These are phyloP conservation scores for Pseudopyricularia cyperi DNA, from an alignment of 2,329 filamentous ascomycete genomes.

Conservation along the genomic window DNA sequence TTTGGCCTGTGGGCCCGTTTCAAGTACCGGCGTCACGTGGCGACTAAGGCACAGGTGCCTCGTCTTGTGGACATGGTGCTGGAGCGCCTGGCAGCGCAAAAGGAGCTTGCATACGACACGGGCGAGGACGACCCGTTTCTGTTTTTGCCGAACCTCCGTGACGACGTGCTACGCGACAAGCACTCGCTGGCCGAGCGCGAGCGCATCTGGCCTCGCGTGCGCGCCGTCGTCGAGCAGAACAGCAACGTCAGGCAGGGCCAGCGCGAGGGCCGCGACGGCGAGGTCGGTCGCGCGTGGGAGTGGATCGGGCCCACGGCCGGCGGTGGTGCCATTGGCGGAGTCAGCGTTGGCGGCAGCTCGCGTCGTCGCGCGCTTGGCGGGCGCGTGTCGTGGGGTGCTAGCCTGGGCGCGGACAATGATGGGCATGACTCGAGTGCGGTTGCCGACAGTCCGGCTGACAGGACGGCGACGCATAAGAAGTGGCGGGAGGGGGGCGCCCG, in stretches of 20 bases:
- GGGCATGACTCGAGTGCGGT: slow-evolving; percentile 8
- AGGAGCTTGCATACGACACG: slow-evolving; percentile 56
- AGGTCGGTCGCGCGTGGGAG: slow-evolving; percentile 55
- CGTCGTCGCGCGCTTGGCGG: slow-evolving; percentile 29
- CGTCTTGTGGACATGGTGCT: slow-evolving; percentile 74
- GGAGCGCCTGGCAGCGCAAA: slow-evolving; percentile 70
- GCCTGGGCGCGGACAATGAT: slow-evolving; percentile 22
- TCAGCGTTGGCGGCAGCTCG: slow-evolving; percentile 10
- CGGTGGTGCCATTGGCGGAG: slow-evolving; percentile 20
- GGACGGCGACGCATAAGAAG: slow-evolving; percentile 22
- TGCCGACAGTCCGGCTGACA: slow-evolving; percentile 9
- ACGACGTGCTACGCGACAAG: slow-evolving; percentile 76
- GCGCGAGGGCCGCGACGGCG: slow-evolving; percentile 53
- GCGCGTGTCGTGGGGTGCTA: slow-evolving; percentile 32
- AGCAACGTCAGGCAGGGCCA: slow-evolving; percentile 72
- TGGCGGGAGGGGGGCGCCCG: slow-evolving; percentile 23
- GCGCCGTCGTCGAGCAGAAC: slow-evolving; percentile 80
- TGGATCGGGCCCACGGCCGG: slow-evolving; percentile 46
- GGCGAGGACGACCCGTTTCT: slow-evolving; percentile 58
- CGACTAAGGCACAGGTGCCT: slow-evolving; percentile 62
- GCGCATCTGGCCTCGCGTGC: slow-evolving; percentile 72
- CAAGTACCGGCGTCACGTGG: slow-evolving; percentile 47
- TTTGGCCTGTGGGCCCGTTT: slow-evolving; percentile 46
- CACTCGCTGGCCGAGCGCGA: slow-evolving; percentile 67
- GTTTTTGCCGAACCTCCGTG: slow-evolving; percentile 76